A percentile compares a stretch with the other conserved stretches of the same genome.
These are phyloP conservation scores for Micractinium sp. DNA, from an alignment of 139 green algal genomes.

Conservation along the genomic window DNA sequence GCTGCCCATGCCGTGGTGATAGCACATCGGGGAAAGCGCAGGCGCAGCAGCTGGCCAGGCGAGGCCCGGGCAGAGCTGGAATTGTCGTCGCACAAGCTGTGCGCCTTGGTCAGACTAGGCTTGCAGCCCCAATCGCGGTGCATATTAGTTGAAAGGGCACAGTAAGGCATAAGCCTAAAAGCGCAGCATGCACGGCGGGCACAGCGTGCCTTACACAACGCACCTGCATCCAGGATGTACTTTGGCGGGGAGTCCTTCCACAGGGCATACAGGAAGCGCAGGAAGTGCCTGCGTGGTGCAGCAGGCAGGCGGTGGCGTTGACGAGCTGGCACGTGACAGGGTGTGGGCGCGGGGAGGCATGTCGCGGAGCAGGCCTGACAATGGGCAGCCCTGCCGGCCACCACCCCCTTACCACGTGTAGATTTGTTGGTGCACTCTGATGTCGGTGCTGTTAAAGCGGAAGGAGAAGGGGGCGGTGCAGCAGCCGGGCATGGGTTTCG, in stretches of 20 bases:
- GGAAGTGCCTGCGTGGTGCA: background rate
- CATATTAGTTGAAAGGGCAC: background rate
- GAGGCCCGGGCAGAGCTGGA: too few species aligned
- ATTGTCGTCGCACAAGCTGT: too few species aligned
- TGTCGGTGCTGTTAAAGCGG: background rate
- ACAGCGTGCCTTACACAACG: too few species aligned
- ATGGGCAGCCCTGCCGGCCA: background rate
- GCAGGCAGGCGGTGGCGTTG: background rate
- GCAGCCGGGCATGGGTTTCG: background rate
- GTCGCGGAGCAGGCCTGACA: too few species aligned
- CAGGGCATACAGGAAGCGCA: background rate
- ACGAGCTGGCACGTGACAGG: background rate
- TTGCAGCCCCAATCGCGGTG: background rate
- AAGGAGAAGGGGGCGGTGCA: background rate
- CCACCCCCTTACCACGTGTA: too few species aligned
- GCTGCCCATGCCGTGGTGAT: background rate
- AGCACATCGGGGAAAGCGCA: background rate
- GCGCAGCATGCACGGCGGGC: background rate
- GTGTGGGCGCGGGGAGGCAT: background rate
- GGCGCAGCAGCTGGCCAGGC: too few species aligned
- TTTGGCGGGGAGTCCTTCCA: background rate
- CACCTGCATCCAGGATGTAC: slow-evolving; percentile 27
- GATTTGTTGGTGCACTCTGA: slow-evolving; percentile 7
- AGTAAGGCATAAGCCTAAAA: too few species aligned
- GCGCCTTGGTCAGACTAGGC: background rate